These are phyloP conservation scores for Colletotrichum sp. DNA, from an alignment of 2,329 filamentous ascomycete genomes.

Conservation along the genomic window DNA sequence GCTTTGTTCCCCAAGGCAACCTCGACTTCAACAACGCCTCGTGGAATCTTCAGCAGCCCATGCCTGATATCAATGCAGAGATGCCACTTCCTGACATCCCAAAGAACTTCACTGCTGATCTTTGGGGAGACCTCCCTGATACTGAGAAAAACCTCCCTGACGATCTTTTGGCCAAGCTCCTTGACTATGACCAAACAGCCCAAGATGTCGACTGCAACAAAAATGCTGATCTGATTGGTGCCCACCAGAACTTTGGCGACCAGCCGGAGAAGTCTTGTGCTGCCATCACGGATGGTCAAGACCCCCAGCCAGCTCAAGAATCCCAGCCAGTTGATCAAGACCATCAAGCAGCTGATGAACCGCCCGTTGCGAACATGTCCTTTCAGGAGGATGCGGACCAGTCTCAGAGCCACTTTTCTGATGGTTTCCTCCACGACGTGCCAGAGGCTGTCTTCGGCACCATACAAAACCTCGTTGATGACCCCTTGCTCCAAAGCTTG, in stretches of 20 bases:
- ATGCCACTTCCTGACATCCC: neutral
- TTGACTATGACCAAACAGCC: neutral
- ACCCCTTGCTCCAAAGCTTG: neutral
- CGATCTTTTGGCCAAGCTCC: neutral
- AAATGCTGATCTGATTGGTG: neutral
- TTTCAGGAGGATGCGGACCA: neutral
- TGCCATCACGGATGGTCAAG: neutral
- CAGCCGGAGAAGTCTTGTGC: neutral
- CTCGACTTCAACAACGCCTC: neutral
- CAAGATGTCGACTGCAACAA: neutral
- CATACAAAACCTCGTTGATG: neutral
- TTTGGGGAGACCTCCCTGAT: neutral
- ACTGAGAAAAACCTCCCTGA: neutral
- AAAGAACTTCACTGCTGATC: neutral
- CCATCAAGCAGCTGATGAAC: neutral
- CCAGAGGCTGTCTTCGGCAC: neutral
- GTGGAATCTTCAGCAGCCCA: neutral
- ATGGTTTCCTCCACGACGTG: neutral
- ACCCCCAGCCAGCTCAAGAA: neutral
- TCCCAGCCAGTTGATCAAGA: neutral
- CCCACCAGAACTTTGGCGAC: neutral
- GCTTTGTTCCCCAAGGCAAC: neutral
- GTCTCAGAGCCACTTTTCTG: neutral
- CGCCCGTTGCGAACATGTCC: neutral
- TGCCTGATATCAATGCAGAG: neutral